Evolutionary conservation across 805 yeast genomes (phyloP), one percentile per base, ranked within the genome.

Genomic region (Naumovozyma baii): DNA sequence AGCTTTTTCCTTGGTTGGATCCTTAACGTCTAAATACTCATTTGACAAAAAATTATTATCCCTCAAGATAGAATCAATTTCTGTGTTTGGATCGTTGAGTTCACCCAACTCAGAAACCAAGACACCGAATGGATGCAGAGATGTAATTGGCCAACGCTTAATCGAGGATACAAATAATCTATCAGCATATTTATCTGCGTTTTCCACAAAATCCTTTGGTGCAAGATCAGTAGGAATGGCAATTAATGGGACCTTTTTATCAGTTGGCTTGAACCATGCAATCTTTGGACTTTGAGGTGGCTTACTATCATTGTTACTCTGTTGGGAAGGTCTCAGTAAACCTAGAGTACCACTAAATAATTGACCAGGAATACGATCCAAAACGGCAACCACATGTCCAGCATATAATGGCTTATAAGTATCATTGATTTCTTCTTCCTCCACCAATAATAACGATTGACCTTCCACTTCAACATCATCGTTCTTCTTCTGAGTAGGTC

Each of bases 401-500:
- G 97, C 96, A 54, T 90, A 92, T 38, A 92, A 68, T 5, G 98
- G 98, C 59, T 85, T 88, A 50, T 78, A 78, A 33, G 85, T 95
- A 57, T 90, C 96, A 54, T 80, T 83, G 50, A 90, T 83, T 61
- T 88, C 96, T 57, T 90, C 96, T 57, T 92, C 98, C 62, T 92
- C 98, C 13, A 83, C 92, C 39, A 92, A 68, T 34, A 92, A 67
- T 46, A 92, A 69, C 2, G 95, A 83, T 63, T 92, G 98, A 34
- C 98, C 98, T 63, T 92, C 98, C 32, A 92, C 98, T 64, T 92
- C 98, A 18, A 92, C 95, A 56, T 92, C 98, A 59, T 92, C 98
- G 55, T 87, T 88, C 64, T 92, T 92, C 72, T 92, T 92, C 72
- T 88, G 94, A 13, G 95, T 83, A 26, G 98, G 96, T 53, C 98